Evolutionary conservation across 768 basidiomycete species (phyloP).

Genomic region (Xerocomellus amylosporus): DNA sequence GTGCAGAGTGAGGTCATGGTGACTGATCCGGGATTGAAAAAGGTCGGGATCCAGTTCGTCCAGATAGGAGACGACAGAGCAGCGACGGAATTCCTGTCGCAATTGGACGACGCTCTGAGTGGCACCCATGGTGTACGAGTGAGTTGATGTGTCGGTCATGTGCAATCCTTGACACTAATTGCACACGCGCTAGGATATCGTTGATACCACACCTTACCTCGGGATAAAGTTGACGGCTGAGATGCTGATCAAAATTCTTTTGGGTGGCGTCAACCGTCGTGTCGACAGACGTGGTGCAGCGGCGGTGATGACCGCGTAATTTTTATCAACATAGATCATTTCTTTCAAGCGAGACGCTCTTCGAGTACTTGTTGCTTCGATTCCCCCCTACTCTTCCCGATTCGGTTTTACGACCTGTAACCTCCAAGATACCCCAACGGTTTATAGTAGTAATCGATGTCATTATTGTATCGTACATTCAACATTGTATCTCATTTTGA

Average conservation of each 20-base stretch:
- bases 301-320: constrained; percentile 22
- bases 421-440: too few species aligned
- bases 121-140: constrained; percentile 44
- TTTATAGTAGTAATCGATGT: too few species aligned
- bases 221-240: constrained; percentile 44
- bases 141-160: constrained; percentile 4
- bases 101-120: constrained; percentile 58
- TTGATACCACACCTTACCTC: constrained; percentile 62
- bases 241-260: constrained; percentile 56
- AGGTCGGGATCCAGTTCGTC: constrained; percentile 71
- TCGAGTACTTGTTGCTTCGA: not conserved
- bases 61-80: constrained; percentile 55
- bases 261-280: constrained; percentile 64
- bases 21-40: constrained; percentile 9
- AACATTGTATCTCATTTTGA: not conserved
- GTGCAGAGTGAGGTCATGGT: not conserved
- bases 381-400: not conserved
- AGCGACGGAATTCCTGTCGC: constrained; percentile 44
- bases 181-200: constrained; percentile 51
- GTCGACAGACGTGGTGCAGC: constrained; percentile 37
- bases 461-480: too few species aligned
- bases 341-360: not conserved
- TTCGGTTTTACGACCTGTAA: not conserved
- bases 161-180: not conserved
- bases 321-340: not conserved